Percentiles rank a stretch among this genome's conserved stretches.
Evolutionary conservation across 1,284 basidiomycete genomes (phyloP).

Genomic region (Heterobasidion occidentale): DNA sequence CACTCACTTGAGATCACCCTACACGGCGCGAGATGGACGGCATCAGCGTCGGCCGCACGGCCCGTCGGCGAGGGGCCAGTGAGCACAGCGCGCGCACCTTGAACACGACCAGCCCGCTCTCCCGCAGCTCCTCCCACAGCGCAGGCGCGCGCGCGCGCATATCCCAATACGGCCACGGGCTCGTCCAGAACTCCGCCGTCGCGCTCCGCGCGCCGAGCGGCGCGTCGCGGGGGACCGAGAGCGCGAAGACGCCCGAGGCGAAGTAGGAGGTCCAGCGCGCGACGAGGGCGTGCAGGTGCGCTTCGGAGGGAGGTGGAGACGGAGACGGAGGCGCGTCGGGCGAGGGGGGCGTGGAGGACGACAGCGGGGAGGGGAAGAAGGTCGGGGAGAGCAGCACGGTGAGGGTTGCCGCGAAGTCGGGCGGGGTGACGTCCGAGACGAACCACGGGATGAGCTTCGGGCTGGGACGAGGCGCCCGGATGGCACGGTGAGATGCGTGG

Average conservation of each 20-base stretch:
- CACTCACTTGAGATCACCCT: slow-evolving; percentile 85
- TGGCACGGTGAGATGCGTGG: not conserved
- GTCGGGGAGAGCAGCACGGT: slow-evolving; percentile 48
- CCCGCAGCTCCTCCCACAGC: slow-evolving; percentile 52
- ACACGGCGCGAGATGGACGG: not conserved
- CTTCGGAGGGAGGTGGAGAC: too few species aligned
- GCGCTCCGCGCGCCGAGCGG: slow-evolving; percentile 44
- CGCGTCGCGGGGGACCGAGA: slow-evolving; percentile 64
- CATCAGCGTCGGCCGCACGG: not conserved
- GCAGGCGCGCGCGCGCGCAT: slow-evolving; percentile 55
- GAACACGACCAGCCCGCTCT: slow-evolving; percentile 82
- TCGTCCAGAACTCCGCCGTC: slow-evolving; percentile 77
- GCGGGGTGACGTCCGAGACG: slow-evolving; percentile 83
- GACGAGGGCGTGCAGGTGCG: slow-evolving; percentile 38
- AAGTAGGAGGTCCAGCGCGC: slow-evolving; percentile 72
- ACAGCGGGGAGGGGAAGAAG: slow-evolving; percentile 38
- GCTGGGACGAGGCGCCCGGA: slow-evolving; percentile 28
- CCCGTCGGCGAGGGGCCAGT: too few species aligned
- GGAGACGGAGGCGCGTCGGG: too few species aligned
- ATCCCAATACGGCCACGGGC: slow-evolving; percentile 77
- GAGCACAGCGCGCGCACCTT: slow-evolving; percentile 42
- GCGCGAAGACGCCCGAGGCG: slow-evolving; percentile 60
- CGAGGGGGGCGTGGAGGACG: slow-evolving; percentile 1
- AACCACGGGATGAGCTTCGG: slow-evolving; percentile 92
- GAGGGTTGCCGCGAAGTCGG: slow-evolving; percentile 60